phyloP scores from a whole-genome alignment of 179 eudicot species.

The Silene coronaria region DNA sequence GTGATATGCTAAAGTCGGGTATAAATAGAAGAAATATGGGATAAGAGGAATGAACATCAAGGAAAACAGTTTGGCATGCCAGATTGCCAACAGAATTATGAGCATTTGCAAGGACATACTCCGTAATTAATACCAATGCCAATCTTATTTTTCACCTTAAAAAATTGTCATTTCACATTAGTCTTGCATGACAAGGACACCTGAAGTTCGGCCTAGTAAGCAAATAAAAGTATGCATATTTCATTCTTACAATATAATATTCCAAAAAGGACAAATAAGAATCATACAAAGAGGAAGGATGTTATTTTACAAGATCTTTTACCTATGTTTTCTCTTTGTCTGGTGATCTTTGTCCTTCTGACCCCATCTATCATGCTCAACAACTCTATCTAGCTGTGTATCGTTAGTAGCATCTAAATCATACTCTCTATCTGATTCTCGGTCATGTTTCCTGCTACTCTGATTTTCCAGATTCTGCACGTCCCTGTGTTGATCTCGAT shows the following conservation, averaged over 20 bases:
- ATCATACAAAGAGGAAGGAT: background rate
- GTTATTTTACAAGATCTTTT: slow-evolving; percentile 15
- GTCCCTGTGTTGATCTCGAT: slow-evolving; percentile 35
- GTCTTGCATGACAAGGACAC: background rate
- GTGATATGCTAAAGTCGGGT: background rate
- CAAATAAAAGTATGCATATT: background rate
- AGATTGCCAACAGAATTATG: background rate
- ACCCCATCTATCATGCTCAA: slow-evolving; percentile 36
- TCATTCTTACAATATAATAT: background rate
- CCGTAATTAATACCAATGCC: background rate
- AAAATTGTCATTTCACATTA: slow-evolving; percentile 5
- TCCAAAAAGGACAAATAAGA: background rate
- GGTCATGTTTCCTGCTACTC: slow-evolving; percentile 39
- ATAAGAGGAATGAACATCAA: background rate
- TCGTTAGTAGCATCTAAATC: slow-evolving; percentile 34
- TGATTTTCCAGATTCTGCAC: slow-evolving; percentile 37
- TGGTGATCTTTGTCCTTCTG: slow-evolving; percentile 40
- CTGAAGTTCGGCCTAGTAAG: background rate
- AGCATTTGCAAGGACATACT: background rate
- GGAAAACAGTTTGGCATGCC: background rate
- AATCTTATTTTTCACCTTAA: background rate
- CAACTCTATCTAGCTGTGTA: slow-evolving; percentile 39
- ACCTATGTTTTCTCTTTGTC: slow-evolving; percentile 48
- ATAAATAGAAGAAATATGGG: background rate
- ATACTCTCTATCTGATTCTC: slow-evolving; percentile 39